Conservation (phyloP, 371 early-diverging fungal genomes). For the Rhizopus arrhizus region DNA sequence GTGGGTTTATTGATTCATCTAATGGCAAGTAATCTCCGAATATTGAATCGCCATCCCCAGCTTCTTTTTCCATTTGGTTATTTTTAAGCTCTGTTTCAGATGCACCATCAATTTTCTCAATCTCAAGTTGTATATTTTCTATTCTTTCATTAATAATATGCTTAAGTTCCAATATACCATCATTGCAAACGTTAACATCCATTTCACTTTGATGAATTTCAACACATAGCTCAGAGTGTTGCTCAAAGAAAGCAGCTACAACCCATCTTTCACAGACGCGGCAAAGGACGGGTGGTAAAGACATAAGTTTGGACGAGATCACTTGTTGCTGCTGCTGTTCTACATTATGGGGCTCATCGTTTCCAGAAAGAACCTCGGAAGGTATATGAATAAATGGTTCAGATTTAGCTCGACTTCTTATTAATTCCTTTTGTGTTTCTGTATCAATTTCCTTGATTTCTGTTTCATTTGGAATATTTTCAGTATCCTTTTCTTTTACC, state of each 20-base stretch:
- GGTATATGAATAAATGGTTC: constrained; percentile 34
- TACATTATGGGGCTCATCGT: constrained; percentile 1
- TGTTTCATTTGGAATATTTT: background rate
- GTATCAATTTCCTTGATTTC: background rate
- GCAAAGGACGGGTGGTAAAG: constrained; percentile 64
- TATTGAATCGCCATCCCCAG: constrained; percentile 27
- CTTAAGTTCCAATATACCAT: constrained; percentile 66
- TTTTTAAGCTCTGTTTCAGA: constrained; percentile 1
- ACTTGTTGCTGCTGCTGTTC: background rate
- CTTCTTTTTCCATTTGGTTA: background rate
- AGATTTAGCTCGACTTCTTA: constrained; percentile 34
- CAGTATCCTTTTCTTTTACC: background rate
- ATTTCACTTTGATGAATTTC: constrained; percentile 80
- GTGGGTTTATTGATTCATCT: constrained; percentile 26
- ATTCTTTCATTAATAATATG: constrained; percentile 54
- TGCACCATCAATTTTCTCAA: background rate
- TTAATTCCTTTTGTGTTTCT: constrained; percentile 5
- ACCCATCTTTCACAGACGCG: constrained; percentile 81
- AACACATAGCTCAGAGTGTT: constrained; percentile 74
- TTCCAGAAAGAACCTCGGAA: background rate
- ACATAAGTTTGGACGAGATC: constrained; percentile 28
- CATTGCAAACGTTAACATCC: constrained; percentile 74
- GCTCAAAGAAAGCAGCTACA: constrained; percentile 76
- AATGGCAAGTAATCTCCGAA: constrained; percentile 32
- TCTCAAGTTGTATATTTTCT: constrained; percentile 29